A percentile compares a stretch with the other conserved stretches of the same genome.
phyloP scores from a whole-genome alignment of 2,329 filamentous ascomycete genomes.

The Monosporascus sp. region DNA sequence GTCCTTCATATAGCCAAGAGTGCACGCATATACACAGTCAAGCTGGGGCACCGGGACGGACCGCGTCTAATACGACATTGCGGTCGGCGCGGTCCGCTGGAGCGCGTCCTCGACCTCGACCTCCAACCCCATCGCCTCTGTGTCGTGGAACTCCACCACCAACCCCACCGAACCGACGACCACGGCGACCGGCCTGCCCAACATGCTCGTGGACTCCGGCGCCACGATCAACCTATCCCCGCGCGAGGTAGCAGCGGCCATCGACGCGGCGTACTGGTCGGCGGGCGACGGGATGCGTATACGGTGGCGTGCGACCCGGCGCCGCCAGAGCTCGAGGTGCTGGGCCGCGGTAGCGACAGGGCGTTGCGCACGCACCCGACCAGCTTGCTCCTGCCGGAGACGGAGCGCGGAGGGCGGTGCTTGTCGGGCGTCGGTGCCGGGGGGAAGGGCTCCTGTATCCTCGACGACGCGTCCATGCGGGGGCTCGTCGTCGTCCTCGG shows the following conservation, averaged over 20 bases:
- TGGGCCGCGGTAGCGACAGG: too few species aligned
- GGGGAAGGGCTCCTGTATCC: too few species aligned
- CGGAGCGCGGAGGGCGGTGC: too few species aligned
- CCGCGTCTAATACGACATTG: constrained; percentile 27
- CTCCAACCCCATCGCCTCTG: constrained; percentile 7
- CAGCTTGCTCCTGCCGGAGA: too few species aligned
- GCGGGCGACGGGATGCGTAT: not conserved
- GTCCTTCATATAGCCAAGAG: not conserved
- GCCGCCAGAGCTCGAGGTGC: too few species aligned
- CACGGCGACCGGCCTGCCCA: constrained; percentile 13
- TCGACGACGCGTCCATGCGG: too few species aligned
- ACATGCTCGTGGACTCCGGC: constrained; percentile 28
- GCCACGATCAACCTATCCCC: constrained; percentile 29
- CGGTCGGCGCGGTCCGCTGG: constrained; percentile 14
- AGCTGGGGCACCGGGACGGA: constrained; percentile 11
- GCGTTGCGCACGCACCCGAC: too few species aligned
- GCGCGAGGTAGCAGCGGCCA: constrained; percentile 19
- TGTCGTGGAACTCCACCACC: not conserved
- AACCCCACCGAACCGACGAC: not conserved
- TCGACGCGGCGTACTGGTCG: constrained; percentile 21
- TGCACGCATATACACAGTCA: not conserved
- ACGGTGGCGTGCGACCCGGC: too few species aligned
- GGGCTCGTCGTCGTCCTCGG: too few species aligned
- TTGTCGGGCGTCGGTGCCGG: too few species aligned
- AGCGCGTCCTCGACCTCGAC: constrained; percentile 6